Base-by-base conservation (phyloP, 2,329 filamentous ascomycete genomes). In the Aspergillus persii region DNA sequence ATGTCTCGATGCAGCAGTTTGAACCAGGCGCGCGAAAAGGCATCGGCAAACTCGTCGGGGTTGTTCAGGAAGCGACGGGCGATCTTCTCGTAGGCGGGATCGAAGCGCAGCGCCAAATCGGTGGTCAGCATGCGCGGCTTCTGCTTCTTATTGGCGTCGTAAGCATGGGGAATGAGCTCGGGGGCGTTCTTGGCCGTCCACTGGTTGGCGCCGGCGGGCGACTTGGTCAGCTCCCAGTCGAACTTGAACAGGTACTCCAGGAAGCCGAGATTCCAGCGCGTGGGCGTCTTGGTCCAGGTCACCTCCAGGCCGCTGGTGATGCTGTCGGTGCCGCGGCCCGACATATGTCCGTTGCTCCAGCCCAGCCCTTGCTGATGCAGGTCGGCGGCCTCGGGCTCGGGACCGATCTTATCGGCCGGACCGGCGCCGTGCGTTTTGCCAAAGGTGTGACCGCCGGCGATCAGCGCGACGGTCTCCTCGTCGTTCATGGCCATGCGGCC, bases 401-500 rank as follows among this genome's bases (percentile, higher is more conserved):
- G 76, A 56, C 87, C 88, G 53, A 91, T 82, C 67, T 91, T 83
- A 63, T 84, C 82, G 18, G 82, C 77, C 15, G 85, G 79, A 58
- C 78, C 89, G 33, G 90, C 89, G 67, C 90, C 90, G 76, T 93
- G 90, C 0, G 89, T 91, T 84, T 93, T 93, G 69, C 90, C 90
- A 67, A 93, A 91, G 29, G 86, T 83, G 80, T 93, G 90, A 44
- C 90, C 90, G 70, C 90, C 90, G 44, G 87, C 87, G 71, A 93
- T 92, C 50, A 93, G 79, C 12, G 90, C 89, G 56, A 90, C 89
- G 0, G 90, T 93, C 81, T 93, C 90, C 76, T 90, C 86, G 71
- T 92, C 89, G 71, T 90, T 86, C 90, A 93, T 92, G 62, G 86
- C 89, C 89, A 93, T 92, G 73, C 89, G 89, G 63, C 81, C 82